phyloP scores from a whole-genome alignment of 2,329 filamentous ascomycete species.

The Sporothrix humicola region DNA sequence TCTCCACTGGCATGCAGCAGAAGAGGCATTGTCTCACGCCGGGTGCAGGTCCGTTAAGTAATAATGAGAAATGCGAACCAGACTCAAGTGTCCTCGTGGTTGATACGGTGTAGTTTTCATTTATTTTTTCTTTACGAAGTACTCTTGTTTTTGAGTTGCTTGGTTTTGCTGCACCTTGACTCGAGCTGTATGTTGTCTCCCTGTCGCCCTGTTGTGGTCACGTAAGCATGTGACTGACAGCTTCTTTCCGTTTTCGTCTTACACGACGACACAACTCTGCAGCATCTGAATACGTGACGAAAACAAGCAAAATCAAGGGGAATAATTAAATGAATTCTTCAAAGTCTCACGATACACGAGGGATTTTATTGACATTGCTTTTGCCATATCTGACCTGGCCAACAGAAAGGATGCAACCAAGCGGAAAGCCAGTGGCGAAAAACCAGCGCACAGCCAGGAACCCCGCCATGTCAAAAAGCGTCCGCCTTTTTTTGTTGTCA shows the following conservation, averaged over 20 bases:
- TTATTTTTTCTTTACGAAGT: background rate
- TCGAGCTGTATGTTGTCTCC: slow-evolving; percentile 1
- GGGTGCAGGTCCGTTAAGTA: slow-evolving; percentile 10
- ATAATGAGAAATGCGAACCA: background rate
- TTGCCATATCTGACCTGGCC: background rate
- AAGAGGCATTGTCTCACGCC: slow-evolving; percentile 22
- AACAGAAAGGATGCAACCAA: background rate
- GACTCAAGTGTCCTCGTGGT: too few relatives aligned
- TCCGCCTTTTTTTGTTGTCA: background rate
- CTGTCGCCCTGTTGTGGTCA: background rate
- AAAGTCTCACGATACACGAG: slow-evolving; percentile 5
- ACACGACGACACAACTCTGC: background rate
- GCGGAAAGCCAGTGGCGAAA: slow-evolving; percentile 21
- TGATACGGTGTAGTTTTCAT: background rate
- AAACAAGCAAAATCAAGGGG: too few relatives aligned
- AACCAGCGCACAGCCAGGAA: slow-evolving; percentile 2
- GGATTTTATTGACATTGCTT: background rate
- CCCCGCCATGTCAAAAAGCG: slow-evolving; percentile 15
- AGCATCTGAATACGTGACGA: too few relatives aligned
- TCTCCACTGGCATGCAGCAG: slow-evolving; percentile 19
- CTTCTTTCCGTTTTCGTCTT: slow-evolving; percentile 25
- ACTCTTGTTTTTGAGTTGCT: background rate
- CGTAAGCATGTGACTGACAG: slow-evolving; percentile 15
- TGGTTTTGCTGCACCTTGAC: background rate
- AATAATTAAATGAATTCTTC: background rate